Percentiles rank a stretch among this genome's conserved stretches.
These are phyloP conservation scores for Exophiala alcalophila DNA, from an alignment of 2,329 filamentous ascomycete genomes.

Conservation along the genomic window DNA sequence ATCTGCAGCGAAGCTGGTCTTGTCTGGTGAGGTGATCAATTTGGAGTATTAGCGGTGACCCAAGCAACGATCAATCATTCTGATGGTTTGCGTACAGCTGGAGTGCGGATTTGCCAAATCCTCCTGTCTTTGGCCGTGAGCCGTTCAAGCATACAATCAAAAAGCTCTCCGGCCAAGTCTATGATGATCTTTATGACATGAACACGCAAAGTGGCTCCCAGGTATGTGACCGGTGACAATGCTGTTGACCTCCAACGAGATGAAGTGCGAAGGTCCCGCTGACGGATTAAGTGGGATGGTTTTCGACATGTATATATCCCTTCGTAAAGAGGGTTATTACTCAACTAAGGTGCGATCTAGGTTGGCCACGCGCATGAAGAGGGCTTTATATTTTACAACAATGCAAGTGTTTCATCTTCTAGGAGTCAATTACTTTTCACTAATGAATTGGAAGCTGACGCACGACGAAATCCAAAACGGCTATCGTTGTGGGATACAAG, in stretches of 20 bases:
- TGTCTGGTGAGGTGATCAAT: background rate
- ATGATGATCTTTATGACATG: constrained; percentile 3
- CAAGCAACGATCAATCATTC: background rate
- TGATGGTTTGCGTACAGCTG: background rate
- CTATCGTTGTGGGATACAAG: background rate
- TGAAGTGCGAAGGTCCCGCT: background rate
- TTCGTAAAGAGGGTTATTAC: no score
- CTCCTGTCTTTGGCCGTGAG: background rate
- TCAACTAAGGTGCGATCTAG: no score
- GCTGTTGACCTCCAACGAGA: background rate
- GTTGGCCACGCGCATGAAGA: background rate
- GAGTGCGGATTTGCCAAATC: background rate
- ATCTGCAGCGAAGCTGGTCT: background rate
- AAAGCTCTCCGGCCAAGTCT: background rate
- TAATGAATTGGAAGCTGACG: background rate
- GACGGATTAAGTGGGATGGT: constrained; percentile 1
- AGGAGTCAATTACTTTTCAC: no score
- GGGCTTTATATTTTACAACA: constrained; percentile 1
- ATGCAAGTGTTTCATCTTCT: background rate
- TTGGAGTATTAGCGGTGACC: background rate
- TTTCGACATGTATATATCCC: constrained; percentile 4
- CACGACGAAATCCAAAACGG: background rate
- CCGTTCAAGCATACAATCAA: background rate
- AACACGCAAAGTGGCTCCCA: constrained; percentile 2
- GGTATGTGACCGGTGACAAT: no score